These are phyloP conservation scores for Populus ilicifolia DNA, from an alignment of 345 rosid species.

Conservation along the genomic window DNA sequence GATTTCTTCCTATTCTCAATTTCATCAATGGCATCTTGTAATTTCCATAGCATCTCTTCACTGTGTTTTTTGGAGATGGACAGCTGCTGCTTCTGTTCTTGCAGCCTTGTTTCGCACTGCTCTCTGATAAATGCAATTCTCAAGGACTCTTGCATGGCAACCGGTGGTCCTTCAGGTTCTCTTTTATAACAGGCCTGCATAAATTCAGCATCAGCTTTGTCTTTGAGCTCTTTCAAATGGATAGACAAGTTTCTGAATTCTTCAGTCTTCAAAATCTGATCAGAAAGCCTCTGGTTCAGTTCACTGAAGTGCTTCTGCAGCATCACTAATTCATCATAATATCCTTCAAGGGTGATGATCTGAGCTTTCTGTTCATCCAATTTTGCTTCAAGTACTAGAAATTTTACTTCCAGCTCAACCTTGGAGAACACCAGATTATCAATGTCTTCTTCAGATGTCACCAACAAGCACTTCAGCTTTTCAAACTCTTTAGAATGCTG, in stretches of 20 bases:
- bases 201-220: constrained; percentile 73
- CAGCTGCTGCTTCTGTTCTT: constrained; percentile 83
- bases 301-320: constrained; percentile 52
- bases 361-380: constrained; percentile 47
- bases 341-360: constrained; percentile 30
- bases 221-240: constrained; percentile 87
- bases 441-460: constrained; percentile 47
- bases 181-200: constrained; percentile 52
- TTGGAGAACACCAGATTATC: constrained; percentile 50
- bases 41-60: constrained; percentile 85
- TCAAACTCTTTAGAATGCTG: constrained; percentile 46
- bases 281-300: constrained; percentile 68
- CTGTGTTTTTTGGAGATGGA: constrained; percentile 79
- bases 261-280: constrained; percentile 78
- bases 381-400: constrained; percentile 49
- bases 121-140: constrained; percentile 96
- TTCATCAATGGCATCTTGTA: constrained; percentile 89
- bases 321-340: constrained; percentile 34
- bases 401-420: constrained; percentile 55
- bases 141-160: constrained; percentile 80
- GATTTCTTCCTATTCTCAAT: constrained; percentile 67
- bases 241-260: constrained; percentile 74
- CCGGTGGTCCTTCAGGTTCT: constrained; percentile 47
- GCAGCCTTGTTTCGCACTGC: constrained; percentile 78
- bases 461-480: constrained; percentile 44